Base-by-base conservation (phyloP, 139 green algal species). In the Astrephomene gubernaculifera region DNA sequence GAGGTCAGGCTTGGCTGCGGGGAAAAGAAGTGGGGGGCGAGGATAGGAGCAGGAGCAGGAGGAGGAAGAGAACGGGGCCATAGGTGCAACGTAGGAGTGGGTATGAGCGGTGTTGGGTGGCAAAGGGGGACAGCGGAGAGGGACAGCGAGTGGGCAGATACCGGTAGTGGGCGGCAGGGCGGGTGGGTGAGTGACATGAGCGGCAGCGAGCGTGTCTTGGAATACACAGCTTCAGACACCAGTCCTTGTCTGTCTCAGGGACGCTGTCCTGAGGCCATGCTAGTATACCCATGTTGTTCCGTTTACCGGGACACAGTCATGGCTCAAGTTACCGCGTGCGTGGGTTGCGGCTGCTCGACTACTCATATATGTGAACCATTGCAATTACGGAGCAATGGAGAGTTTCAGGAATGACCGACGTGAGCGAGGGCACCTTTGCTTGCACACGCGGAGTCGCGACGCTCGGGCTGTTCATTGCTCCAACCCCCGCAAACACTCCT, bases 1-100 rank as follows among this genome's bases (percentile, higher is more conserved):
- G 36, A 94, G 86, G 65, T 94, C 91, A 35, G 87, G 81, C 21
- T 87, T 81, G 22, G 81, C 85, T 74, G 84, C 82, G 22, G 72
- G 33, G 21, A 10, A n/a, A n/a, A n/a, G n/a, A n/a, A n/a, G n/a
- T n/a, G n/a, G n/a, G 36, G 65, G 35, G 33, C 35, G 35, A 35
- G 12, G 35, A 22, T 2, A 44, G 35, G 35, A n/a, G 35, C 33
- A 31, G 35, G 65, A 25, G 35, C 14, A n/a, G 14, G 1, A 17
- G 25, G 4, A 33, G 86, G 80, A 27, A 71, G 5, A n/a, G 6
- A 24, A 25, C 5, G n/a, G n/a, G n/a, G n/a, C n/a, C n/a, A n/a
- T n/a, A n/a, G n/a, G n/a, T n/a, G n/a, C n/a, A n/a, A n/a, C n/a
- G n/a, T n/a, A n/a, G n/a, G n/a, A n/a, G n/a, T n/a, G 2, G 53